Evolutionary conservation across 2,329 filamentous ascomycete genomes (phyloP), one percentile per base, ranked within the genome.

Genomic region (Diaporthe citri): DNA sequence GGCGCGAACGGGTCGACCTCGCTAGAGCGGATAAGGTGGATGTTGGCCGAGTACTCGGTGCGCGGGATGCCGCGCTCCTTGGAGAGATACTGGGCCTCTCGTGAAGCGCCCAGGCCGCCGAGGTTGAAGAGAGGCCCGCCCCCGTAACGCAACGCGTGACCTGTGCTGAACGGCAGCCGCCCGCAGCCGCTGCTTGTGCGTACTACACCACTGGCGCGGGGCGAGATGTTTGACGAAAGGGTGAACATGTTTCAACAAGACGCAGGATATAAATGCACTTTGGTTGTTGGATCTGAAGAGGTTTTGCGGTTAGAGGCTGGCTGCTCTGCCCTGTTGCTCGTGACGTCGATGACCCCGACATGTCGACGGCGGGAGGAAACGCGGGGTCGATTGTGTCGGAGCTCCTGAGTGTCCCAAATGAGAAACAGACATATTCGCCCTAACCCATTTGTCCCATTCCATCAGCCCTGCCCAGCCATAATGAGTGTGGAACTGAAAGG

Each of bases 1-100:
- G 55, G 48, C 20, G 72, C 67, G 41, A 76, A 76, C 13, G 75
- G 72, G 52, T 76, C 73, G 67, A 76, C 75, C 22, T 76, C 75
- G 62, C 75, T 75, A 22, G 75, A 72, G 22, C 75, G 75, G 62
- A 76, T 76, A 6, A 74, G 75, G 41, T 76, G 72, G 9, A 57
- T 56, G 20, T 64, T 72, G 41, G 75, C 62, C 2, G 69, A 73
- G 20, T 69, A 76, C 69, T 76, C 75, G 56, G 73, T 70, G 22
- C 69, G 73, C n/a, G 75, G 75, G 31, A 76, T 62, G 8, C 73
- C 75, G 22, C 60, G 69, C 46, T 76, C 73, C 62, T 48, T 55
- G 36, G 75, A 76, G 9, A 76, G 69, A 20, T 72, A 76, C 25
- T 75, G 55, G 31, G 75, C 62, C 17, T 74, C 72, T 52, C 75